A percentile compares a stretch with the other conserved stretches of the same genome.
Evolutionary conservation across 2,329 filamentous ascomycete species (phyloP).

Genomic region (Xylariaceae sp.): DNA sequence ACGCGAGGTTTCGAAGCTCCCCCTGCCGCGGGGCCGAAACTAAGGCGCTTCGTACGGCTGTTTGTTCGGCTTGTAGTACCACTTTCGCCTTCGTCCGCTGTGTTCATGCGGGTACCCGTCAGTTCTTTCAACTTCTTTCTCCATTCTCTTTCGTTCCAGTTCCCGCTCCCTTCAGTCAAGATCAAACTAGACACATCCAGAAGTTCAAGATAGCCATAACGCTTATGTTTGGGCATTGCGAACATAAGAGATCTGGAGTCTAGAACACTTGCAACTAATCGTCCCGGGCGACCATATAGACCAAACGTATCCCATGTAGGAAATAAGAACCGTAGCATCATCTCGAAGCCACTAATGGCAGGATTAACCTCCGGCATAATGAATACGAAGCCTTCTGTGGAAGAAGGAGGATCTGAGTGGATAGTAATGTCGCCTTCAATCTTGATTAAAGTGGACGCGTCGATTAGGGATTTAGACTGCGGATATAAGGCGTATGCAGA

Average conservation of each 20-base stretch:
- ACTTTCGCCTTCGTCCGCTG: slow-evolving; percentile 56
- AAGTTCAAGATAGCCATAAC: slow-evolving; percentile 90
- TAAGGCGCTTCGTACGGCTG: slow-evolving; percentile 64
- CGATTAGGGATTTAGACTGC: slow-evolving; percentile 89
- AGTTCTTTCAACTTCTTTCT: slow-evolving; percentile 86
- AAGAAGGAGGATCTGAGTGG: slow-evolving; percentile 76
- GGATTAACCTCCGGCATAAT: slow-evolving; percentile 95
- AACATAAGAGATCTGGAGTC: slow-evolving; percentile 96
- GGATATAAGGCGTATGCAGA: slow-evolving; percentile 96
- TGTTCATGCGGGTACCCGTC: slow-evolving; percentile 78
- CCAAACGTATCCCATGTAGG: slow-evolving; percentile 92
- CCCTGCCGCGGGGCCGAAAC: slow-evolving; percentile 50
- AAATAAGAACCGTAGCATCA: slow-evolving; percentile 90
- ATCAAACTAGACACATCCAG: slow-evolving; percentile 84
- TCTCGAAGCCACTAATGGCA: slow-evolving; percentile 93
- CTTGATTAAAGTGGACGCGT: slow-evolving; percentile 92
- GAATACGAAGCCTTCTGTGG: slow-evolving; percentile 93
- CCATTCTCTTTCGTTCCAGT: slow-evolving; percentile 90
- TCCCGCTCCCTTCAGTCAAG: slow-evolving; percentile 73
- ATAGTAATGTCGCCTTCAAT: slow-evolving; percentile 90
- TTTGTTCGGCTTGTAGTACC: slow-evolving; percentile 56
- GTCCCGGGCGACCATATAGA: slow-evolving; percentile 86
- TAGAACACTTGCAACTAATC: slow-evolving; percentile 84
- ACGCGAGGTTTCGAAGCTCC: slow-evolving; percentile 52
- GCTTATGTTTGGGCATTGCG: slow-evolving; percentile 86